Evolutionary conservation across 768 basidiomycete genomes (phyloP), one percentile per base, ranked within the genome.

Genomic region (Russula vinacea): DNA sequence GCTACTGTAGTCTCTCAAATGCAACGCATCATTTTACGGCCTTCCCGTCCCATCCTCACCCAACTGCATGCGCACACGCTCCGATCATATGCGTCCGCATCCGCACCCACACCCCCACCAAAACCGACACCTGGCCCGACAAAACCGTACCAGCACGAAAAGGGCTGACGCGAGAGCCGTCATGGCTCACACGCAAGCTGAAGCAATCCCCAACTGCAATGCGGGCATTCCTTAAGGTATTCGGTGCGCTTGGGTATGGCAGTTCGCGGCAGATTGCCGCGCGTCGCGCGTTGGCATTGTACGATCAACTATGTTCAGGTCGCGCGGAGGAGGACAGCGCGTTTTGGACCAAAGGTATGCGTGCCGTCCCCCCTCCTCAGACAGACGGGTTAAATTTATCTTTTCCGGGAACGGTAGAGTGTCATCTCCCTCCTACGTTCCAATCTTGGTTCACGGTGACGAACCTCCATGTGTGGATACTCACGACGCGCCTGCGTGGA

Each of bases 391-490:
- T 0, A 14, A 13, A 5, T 37, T 14, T 52, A n/a, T 29, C 11
- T n/a, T 24, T 52, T 13, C n/a, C n/a, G 3, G 44, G 10, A 14
- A 49, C 42, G 16, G 0, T 70, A 97, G 95, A 84, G 64, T 96
- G 91, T 71, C 80, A 80, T 63, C 81, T 98, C 7, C 94, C 95
- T 11, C 89, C 88, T 14, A 97, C 96, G 0, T 97, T 96, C 75
- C 95, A 98, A 71, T 92, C 96, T 17, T 98, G 94, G 91, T 98
- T 98, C 77, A 92, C 91, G 5, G 77, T 97, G 56, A 92, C 92
- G 33, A 94, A 95, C 68, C 80, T 98, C 33, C 94, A 98, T 75
- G 79, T 98, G 54, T 95, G 94, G 89, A 79, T 98, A 68, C 84
- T 95, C 56, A 88, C 88, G 19, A 89, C 91, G 58, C 89, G 95